A percentile compares a stretch with the other conserved stretches of the same genome.
These are phyloP conservation scores for Metarhizium guizhouense DNA, from an alignment of 2,329 filamentous ascomycete genomes.

Conservation along the genomic window DNA sequence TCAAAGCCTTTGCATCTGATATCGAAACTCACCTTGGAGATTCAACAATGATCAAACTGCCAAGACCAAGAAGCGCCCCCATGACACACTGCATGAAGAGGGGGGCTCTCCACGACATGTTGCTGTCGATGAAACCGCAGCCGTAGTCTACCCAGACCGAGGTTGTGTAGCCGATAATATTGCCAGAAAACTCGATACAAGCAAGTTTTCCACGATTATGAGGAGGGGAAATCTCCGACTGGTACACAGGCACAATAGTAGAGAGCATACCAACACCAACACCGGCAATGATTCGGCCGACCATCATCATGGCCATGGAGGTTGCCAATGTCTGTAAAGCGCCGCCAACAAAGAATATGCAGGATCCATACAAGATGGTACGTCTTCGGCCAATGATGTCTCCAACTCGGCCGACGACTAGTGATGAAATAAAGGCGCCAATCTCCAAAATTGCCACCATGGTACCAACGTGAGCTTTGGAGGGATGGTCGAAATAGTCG, in stretches of 20 bases:
- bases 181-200: constrained; percentile 96
- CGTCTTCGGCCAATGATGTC: constrained; percentile 83
- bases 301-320: constrained; percentile 82
- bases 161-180: constrained; percentile 90
- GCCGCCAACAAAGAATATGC: constrained; percentile 78
- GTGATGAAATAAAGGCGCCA: constrained; percentile 82
- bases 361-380: constrained; percentile 89
- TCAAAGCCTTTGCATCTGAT: neutral
- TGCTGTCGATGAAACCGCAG: constrained; percentile 77
- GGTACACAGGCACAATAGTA: constrained; percentile 87
- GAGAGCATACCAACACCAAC: constrained; percentile 81
- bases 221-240: constrained; percentile 90
- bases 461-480: constrained; percentile 79
- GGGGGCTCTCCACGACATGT: constrained; percentile 86
- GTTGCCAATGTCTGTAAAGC: constrained; percentile 74
- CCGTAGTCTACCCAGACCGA: constrained; percentile 99
- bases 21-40: constrained; percentile 64
- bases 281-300: constrained; percentile 76
- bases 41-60: constrained; percentile 90
- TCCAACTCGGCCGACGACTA: constrained; percentile 78
- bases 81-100: constrained; percentile 90
- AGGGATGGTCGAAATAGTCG: constrained; percentile 86
- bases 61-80: constrained; percentile 75
- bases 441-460: constrained; percentile 97
- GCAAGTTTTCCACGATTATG: constrained; percentile 93